Evolutionary conservation across 768 basidiomycete species (phyloP), one percentile per base, ranked within the genome.

Genomic region (Phallus indusiatus): DNA sequence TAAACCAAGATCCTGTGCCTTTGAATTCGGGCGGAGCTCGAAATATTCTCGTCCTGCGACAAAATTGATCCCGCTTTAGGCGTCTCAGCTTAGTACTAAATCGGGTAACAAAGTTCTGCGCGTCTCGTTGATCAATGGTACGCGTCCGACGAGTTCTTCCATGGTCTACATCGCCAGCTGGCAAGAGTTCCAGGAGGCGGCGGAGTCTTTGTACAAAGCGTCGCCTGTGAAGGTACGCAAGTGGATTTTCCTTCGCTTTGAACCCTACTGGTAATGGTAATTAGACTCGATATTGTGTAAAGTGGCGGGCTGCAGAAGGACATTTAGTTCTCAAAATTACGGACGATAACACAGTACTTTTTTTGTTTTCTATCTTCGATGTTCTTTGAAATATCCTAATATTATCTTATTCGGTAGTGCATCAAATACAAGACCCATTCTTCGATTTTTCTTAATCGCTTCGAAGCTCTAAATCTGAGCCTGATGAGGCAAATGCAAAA

Each of bases 341-440:
- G 1, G 90, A 97, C 73, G 82, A 96, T 70, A 80, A 78, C 36
- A 87, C 85, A 67, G 95, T 95, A 69, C 65, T 89, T 78, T 42
- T 24, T 46, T 60, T 10, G 35, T 46, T 14, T 54, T 33, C n/a
- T 18, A 22, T 60, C 20, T 18, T 20, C 7, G 33, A 52, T 21
- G n/a, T n/a, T n/a, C n/a, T n/a, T n/a, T n/a, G n/a, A n/a, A n/a
- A n/a, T 17, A 22, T 6, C 34, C 24, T 54, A 47, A 14, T n/a
- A n/a, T 9, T 35, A 36, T 47, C n/a, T 17, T 20, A 16, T 52
- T 50, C 49, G n/a, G 22, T 56, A 98, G 95, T 95, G 93, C 70
- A 78, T 97, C 65, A 96, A 94, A 72, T 97, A 95, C 78, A 93
- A 94, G 72, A 95, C 94, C 1, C 85, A 86, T 65, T 96, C 94